Percentiles rank a stretch among this genome's conserved stretches.
Evolutionary conservation across 495 filamentous ascomycete genomes (phyloP).

Genomic region (Penicillium simplicissimum): DNA sequence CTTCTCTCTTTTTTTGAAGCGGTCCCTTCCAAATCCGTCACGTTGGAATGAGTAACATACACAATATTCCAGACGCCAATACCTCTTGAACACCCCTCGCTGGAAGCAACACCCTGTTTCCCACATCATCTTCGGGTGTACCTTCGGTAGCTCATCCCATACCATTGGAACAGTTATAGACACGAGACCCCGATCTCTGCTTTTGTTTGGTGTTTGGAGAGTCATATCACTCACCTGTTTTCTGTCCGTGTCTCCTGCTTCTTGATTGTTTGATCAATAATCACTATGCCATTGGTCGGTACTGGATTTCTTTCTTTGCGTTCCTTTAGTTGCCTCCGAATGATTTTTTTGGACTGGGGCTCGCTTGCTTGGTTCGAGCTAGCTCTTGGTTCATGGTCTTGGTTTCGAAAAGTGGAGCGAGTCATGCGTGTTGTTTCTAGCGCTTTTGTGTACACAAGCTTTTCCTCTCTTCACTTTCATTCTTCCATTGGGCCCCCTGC

Average conservation of each 20-base stretch:
- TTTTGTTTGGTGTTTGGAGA: constrained; percentile 16
- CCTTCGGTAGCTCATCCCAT: not conserved
- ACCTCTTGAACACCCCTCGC: not conserved
- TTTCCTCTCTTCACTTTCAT: not conserved
- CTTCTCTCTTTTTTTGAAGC: not conserved
- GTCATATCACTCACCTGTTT: constrained; percentile 11
- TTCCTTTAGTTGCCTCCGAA: not conserved
- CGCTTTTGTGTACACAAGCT: not conserved
- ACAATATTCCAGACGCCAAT: constrained; percentile 11
- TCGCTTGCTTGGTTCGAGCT: not conserved
- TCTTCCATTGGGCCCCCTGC: not conserved
- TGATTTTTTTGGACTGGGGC: not conserved
- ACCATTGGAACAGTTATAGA: constrained; percentile 20
- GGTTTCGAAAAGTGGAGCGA: not conserved
- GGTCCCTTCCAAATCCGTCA: not conserved
- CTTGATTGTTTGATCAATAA: not conserved
- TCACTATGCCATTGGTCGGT: not conserved
- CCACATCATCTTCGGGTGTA: not conserved
- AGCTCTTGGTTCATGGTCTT: not conserved
- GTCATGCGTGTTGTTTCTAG: not conserved
- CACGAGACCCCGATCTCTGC: constrained; percentile 20
- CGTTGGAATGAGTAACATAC: constrained; percentile 23
- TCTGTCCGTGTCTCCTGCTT: not conserved
- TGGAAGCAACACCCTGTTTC: not conserved
- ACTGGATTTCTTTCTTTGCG: not conserved